phyloP scores from a whole-genome alignment of 352 stramenopile genomes.

The Phytophthora hibernalis region DNA sequence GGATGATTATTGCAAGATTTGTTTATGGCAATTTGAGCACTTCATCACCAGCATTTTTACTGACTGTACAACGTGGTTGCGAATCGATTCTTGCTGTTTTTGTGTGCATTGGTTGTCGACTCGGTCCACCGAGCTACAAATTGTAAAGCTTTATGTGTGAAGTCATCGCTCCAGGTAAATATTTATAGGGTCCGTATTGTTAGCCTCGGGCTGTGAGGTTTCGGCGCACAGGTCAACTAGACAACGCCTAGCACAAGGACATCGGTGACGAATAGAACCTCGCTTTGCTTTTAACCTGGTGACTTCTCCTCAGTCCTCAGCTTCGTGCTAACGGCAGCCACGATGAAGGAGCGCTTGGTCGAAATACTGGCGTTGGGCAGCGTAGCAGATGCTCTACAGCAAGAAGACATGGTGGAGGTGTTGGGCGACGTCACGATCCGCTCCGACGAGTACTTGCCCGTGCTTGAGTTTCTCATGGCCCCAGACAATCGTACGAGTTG shows the following conservation, averaged over 20 bases:
- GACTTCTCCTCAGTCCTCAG: conserved; percentile 4
- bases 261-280: conserved; percentile 20
- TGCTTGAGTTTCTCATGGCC: conserved; percentile 66
- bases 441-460: conserved; percentile 67
- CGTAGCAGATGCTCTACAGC: conserved; percentile 51
- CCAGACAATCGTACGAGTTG: conserved; percentile 61
- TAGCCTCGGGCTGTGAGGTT: neutral
- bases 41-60: too few relatives aligned
- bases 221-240: neutral
- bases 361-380: conserved; percentile 54
- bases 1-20: neutral
- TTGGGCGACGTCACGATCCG: conserved; percentile 54
- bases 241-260: neutral
- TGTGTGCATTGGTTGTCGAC: too few relatives aligned
- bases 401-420: conserved; percentile 57
- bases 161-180: too few relatives aligned
- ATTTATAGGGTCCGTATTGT: too few relatives aligned
- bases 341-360: conserved; percentile 58
- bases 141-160: too few relatives aligned
- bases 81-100: too few relatives aligned
- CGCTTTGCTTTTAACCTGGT: conserved; percentile 12
- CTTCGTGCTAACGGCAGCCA: neutral
- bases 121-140: too few relatives aligned
- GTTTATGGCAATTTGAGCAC: neutral
- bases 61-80: too few relatives aligned